A percentile compares a stretch with the other conserved stretches of the same genome.
Evolutionary conservation across 768 basidiomycete species (phyloP).

Genomic region (Fibroporia radiculosa): DNA sequence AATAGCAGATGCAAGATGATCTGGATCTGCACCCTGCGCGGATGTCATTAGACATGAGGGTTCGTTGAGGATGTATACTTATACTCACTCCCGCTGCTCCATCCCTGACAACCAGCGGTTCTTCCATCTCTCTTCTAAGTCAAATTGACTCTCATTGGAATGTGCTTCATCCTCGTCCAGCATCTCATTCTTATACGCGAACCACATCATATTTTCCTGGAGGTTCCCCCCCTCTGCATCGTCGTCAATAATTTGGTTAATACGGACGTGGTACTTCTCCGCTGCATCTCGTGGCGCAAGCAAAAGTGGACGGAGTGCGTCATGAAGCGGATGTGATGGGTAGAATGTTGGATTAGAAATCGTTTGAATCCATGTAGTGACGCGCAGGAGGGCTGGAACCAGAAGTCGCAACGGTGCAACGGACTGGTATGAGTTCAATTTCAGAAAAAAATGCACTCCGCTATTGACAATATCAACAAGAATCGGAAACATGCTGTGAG

Average conservation of each 20-base stretch:
- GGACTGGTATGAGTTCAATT: no score
- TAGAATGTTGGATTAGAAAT: constrained; percentile 14
- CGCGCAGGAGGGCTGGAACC: constrained; percentile 46
- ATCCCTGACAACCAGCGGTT: constrained; percentile 52
- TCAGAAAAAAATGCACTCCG: no score
- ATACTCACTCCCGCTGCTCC: constrained; percentile 48
- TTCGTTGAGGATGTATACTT: neutral
- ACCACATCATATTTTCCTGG: constrained; percentile 78
- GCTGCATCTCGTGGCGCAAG: constrained; percentile 46
- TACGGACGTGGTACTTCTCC: constrained; percentile 58
- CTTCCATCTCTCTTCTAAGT: constrained; percentile 44
- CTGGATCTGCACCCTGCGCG: constrained; percentile 63
- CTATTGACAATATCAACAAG: no score
- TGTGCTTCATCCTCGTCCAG: constrained; percentile 18
- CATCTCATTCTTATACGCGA: constrained; percentile 55
- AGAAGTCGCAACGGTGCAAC: constrained; percentile 61
- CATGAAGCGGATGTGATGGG: constrained; percentile 47
- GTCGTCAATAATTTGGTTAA: constrained; percentile 50
- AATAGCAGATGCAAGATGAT: constrained; percentile 63
- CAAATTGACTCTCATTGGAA: constrained; percentile 19
- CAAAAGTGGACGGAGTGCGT: constrained; percentile 52
- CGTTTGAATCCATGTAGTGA: constrained; percentile 31
- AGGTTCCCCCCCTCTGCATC: constrained; percentile 54
- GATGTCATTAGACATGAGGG: neutral
- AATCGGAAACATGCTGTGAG: no score